phyloP scores from a whole-genome alignment of 805 yeast species.

The Candida ponderosae region DNA sequence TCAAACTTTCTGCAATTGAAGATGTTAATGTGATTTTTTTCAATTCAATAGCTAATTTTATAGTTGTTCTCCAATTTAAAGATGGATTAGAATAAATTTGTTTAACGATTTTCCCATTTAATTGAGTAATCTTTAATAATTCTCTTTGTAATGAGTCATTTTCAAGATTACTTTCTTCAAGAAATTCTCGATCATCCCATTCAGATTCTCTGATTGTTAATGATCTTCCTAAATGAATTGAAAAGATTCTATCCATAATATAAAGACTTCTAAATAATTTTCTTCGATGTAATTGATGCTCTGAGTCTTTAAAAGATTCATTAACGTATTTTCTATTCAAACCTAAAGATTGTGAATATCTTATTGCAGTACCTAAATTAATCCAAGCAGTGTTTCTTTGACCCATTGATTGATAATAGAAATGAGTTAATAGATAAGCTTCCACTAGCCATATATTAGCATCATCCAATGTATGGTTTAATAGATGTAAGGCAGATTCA shows the following conservation, averaged over 20 bases:
- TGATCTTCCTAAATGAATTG: slow-evolving; percentile 30
- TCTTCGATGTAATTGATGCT: slow-evolving; percentile 22
- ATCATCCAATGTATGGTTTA: slow-evolving; percentile 27
- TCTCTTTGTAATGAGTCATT: slow-evolving; percentile 22
- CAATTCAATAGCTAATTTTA: slow-evolving; percentile 26
- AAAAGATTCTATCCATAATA: slow-evolving; percentile 26
- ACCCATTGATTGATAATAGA: slow-evolving; percentile 32
- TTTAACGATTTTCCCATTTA: slow-evolving; percentile 25
- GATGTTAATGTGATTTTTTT: slow-evolving; percentile 27
- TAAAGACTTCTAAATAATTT: slow-evolving; percentile 27
- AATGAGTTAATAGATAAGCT: slow-evolving; percentile 29
- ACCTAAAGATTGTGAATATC: slow-evolving; percentile 35
- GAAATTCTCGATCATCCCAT: slow-evolving; percentile 28
- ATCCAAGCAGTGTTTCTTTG: slow-evolving; percentile 36
- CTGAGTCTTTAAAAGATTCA: slow-evolving; percentile 24
- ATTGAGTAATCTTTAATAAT: slow-evolving; percentile 19
- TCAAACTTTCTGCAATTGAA: slow-evolving; percentile 17
- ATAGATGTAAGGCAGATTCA: slow-evolving; percentile 25
- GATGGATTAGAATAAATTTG: slow-evolving; percentile 25
- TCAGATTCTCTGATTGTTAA: slow-evolving; percentile 27
- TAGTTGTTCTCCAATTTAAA: slow-evolving; percentile 24
- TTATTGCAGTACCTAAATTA: slow-evolving; percentile 32
- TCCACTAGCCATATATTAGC: slow-evolving; percentile 35
- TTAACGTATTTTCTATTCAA: slow-evolving; percentile 30
- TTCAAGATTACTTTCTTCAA: background rate